Base-by-base conservation (phyloP, 1,284 basidiomycete species). In the Rhodotorula sp. region DNA sequence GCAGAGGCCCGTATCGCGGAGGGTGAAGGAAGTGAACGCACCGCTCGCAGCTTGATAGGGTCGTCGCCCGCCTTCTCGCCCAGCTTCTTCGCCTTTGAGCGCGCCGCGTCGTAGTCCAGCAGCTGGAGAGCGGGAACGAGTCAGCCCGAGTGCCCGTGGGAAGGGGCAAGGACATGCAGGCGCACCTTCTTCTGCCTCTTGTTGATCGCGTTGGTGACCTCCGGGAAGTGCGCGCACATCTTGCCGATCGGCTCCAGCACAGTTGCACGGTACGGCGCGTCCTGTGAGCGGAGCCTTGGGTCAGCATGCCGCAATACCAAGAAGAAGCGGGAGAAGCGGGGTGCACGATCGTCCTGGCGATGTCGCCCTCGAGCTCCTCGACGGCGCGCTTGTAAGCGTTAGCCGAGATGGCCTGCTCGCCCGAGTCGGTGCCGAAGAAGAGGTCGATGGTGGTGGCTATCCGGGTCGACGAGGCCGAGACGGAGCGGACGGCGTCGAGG, bases 21-120 rank as follows among this genome's bases (percentile, higher is more conserved):
- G 19, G 39, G 27, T 10, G 46, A 27, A 44, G 21, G 37, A 39
- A 13, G 46, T 2, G n/a, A 13, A 80, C 84, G 56, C 76, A 91
- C 91, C 82, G 86, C 89, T 44, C 94, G 94, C 2, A 98, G 85
- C 82, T 94, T 97, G 41, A 89, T 89, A 0, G 94, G 88, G 81
- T 99, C 97, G 79, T 98, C 95, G 81, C 99, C 97, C 79, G 98
- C 95, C 82, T 98, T 99, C 80, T 95, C 92, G 62, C 91, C 87
- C 27, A 94, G 82, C 81, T 98, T 99, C 79, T 92, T 89, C 76
- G 93, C 85, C 82, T 88, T 93, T 79, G 90, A 91, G 66, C 97
- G 87, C 7, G 95, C 90, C 0, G 96, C 85, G 79, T 99, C 97
- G 80, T 96, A 99, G 84, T 99, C 97, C 57, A 97, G 86, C 72